These are phyloP conservation scores for Ehretia macrophylla DNA, from an alignment of 257 asterid species.

Conservation along the genomic window DNA sequence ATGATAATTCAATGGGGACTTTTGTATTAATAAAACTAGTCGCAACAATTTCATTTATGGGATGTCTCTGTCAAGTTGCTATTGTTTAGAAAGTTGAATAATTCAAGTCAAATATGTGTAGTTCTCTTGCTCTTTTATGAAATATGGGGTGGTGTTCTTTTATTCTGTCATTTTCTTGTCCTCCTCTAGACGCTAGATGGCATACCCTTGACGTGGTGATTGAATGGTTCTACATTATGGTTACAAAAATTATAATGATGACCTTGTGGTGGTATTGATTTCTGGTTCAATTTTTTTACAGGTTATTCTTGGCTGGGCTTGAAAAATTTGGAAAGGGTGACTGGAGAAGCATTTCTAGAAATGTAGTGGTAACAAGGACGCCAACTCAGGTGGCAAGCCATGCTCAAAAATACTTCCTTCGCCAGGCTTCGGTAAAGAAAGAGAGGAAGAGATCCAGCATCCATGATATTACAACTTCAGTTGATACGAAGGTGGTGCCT, in stretches of 20 bases:
- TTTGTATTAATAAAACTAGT: too few relatives aligned
- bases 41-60: too few relatives aligned
- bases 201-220: too few relatives aligned
- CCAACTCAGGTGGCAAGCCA: conserved; percentile 25
- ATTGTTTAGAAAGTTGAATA: too few relatives aligned
- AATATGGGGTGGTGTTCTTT: too few relatives aligned
- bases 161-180: too few relatives aligned
- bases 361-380: conserved; percentile 19
- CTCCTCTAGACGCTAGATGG: too few relatives aligned
- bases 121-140: too few relatives aligned
- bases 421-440: neutral
- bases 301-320: conserved; percentile 25
- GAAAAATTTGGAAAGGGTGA: conserved; percentile 18
- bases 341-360: conserved; percentile 26
- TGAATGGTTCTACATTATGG: too few relatives aligned
- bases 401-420: conserved; percentile 19
- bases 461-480: conserved; percentile 5
- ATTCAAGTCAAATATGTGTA: too few relatives aligned
- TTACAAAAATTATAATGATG: neutral
- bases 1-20: too few relatives aligned
- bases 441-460: conserved; percentile 12
- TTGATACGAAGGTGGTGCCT: neutral
- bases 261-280: neutral
- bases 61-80: too few relatives aligned
- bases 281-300: neutral